Evolutionary conservation across 2,329 filamentous ascomycete species (phyloP).

Genomic region (Raffaelea ambrosiae): DNA sequence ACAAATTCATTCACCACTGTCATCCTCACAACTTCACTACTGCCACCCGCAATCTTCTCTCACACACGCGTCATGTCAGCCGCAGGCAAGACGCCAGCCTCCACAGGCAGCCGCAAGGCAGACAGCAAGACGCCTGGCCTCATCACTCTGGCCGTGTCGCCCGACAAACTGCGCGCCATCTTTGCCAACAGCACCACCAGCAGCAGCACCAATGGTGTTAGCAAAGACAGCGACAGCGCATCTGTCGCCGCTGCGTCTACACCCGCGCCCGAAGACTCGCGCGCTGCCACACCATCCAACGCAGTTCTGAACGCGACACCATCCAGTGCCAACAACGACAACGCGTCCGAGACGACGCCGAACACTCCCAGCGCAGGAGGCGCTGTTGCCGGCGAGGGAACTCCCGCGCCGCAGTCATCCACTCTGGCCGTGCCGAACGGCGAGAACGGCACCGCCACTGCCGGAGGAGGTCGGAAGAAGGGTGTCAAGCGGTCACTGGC

Average conservation of each 20-base stretch:
- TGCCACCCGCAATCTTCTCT: too few relatives aligned
- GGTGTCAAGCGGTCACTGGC: slow-evolving; percentile 61
- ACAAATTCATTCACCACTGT: not conserved
- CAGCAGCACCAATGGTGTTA: too few relatives aligned
- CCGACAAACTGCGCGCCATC: slow-evolving; percentile 42
- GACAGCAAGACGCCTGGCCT: slow-evolving; percentile 23
- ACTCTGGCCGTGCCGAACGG: too few relatives aligned
- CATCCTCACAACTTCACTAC: not conserved
- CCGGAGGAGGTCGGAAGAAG: slow-evolving; percentile 60
- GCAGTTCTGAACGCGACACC: slow-evolving; percentile 42
- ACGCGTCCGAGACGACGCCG: slow-evolving; percentile 50
- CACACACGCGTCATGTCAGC: slow-evolving; percentile 23
- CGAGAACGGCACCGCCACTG: slow-evolving; percentile 48
- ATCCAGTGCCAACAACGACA: slow-evolving; percentile 45
- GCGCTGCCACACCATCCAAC: slow-evolving; percentile 23
- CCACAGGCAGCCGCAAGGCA: slow-evolving; percentile 35
- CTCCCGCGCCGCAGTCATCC: slow-evolving; percentile 31
- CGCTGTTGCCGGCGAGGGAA: slow-evolving; percentile 35
- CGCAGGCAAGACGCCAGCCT: slow-evolving; percentile 23
- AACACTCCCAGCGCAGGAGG: slow-evolving; percentile 36
- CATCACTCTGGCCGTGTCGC: slow-evolving; percentile 44
- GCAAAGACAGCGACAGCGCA: slow-evolving; percentile 1
- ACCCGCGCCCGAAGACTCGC: slow-evolving; percentile 17
- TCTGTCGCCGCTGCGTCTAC: slow-evolving; percentile 21
- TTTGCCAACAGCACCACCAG: slow-evolving; percentile 29